phyloP scores from a whole-genome alignment of 495 filamentous ascomycete species.

The Penicillium cinerascens region DNA sequence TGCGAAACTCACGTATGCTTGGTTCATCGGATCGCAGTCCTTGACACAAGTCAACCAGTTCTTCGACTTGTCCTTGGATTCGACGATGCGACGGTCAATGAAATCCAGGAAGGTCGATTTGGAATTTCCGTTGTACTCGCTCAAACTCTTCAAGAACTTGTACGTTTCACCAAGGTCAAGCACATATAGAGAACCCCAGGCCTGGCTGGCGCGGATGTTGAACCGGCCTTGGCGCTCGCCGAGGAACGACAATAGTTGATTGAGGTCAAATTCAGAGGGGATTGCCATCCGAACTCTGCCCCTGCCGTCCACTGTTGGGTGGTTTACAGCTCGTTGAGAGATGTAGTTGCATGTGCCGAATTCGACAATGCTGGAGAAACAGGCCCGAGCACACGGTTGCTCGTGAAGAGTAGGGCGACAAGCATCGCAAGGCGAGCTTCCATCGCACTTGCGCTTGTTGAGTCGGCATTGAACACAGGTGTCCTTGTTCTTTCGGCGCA shows the following conservation, averaged over 20 bases:
- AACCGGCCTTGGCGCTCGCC: constrained; percentile 42
- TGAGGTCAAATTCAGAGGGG: constrained; percentile 41
- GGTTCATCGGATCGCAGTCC: constrained; percentile 44
- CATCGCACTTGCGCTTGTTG: constrained; percentile 52
- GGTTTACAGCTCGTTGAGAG: constrained; percentile 49
- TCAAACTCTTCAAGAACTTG: constrained; percentile 42
- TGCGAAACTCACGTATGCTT: constrained; percentile 37
- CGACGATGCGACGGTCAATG: constrained; percentile 45
- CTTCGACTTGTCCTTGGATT: constrained; percentile 48
- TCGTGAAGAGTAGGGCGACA: constrained; percentile 47
- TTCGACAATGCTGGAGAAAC: constrained; percentile 50
- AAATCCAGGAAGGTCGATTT: constrained; percentile 47
- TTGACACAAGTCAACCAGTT: constrained; percentile 48
- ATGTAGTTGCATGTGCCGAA: constrained; percentile 51
- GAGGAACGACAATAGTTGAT: constrained; percentile 40
- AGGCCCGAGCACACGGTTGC: constrained; percentile 46
- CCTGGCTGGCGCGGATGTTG: constrained; percentile 48
- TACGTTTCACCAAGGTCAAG: constrained; percentile 44
- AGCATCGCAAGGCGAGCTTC: constrained; percentile 46
- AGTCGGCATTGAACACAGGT: constrained; percentile 48
- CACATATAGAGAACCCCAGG: constrained; percentile 44
- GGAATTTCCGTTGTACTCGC: constrained; percentile 46
- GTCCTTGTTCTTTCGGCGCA: constrained; percentile 48
- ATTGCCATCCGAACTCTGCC: constrained; percentile 41
- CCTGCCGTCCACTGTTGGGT: constrained; percentile 35